A percentile compares a stretch with the other conserved stretches of the same genome.
These are phyloP conservation scores for Elsinoe necatrix DNA, from an alignment of 2,329 filamentous ascomycete species.

Conservation along the genomic window DNA sequence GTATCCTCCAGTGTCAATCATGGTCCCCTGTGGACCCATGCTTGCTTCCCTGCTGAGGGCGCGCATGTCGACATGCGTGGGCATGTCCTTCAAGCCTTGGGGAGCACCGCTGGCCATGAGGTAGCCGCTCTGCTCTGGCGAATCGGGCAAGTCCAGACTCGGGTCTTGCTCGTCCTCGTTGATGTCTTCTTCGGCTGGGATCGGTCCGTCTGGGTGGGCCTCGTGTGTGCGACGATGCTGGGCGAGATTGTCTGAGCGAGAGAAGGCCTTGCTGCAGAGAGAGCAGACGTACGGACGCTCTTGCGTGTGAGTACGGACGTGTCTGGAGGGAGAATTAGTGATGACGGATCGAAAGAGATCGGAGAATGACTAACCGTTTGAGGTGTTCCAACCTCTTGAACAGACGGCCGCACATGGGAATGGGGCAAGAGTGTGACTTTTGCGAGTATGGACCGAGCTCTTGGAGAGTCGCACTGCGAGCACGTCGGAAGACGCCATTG, in stretches of 20 bases:
- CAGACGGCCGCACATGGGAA: conserved; percentile 89
- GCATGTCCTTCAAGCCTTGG: conserved; percentile 20
- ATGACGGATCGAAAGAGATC: conserved; percentile 32
- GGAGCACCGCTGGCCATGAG: conserved; percentile 19
- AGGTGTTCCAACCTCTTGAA: conserved; percentile 99
- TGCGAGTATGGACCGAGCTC: conserved; percentile 93
- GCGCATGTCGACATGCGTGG: conserved; percentile 29
- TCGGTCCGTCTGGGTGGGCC: conserved; percentile 52
- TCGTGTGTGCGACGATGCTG: conserved; percentile 86
- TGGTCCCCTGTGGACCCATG: conserved; percentile 36
- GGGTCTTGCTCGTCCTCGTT: conserved; percentile 84
- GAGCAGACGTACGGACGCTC: conserved; percentile 97
- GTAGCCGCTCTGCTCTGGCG: conserved; percentile 22
- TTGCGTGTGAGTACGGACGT: conserved; percentile 98
- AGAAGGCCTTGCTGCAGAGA: conserved; percentile 98
- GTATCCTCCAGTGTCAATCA: conserved; percentile 39
- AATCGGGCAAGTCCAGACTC: conserved; percentile 60
- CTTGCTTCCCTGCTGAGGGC: conserved; percentile 25
- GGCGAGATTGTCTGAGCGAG: conserved; percentile 95
- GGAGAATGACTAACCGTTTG: conserved; percentile 70
- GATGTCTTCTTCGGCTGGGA: conserved; percentile 71
- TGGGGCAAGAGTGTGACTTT: conserved; percentile 98
- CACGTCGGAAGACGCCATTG: conserved; percentile 74
- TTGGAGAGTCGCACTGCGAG: conserved; percentile 91
- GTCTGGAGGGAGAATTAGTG: conserved; percentile 51